Conservation (phyloP, 2,329 filamentous ascomycete species). For the Sclerotinia nivalis region DNA sequence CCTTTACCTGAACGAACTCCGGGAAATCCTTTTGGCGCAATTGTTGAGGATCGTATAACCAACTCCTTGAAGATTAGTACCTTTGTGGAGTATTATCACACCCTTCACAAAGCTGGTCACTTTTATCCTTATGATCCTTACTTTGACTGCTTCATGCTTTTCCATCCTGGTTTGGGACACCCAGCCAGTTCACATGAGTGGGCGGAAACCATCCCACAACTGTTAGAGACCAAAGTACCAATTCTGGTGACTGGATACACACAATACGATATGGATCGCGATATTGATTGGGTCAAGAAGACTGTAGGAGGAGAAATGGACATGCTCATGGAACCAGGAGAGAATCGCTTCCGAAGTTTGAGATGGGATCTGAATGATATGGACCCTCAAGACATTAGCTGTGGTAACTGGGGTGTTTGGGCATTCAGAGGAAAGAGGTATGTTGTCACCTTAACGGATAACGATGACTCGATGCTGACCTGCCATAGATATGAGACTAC, state of each 20-base stretch:
- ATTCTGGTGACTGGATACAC: constrained; percentile 96
- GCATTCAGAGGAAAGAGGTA: constrained; percentile 96
- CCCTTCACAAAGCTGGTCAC: constrained; percentile 83
- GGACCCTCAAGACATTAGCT: constrained; percentile 90
- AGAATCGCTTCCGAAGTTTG: constrained; percentile 91
- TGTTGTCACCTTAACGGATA: constrained; percentile 34
- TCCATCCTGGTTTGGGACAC: constrained; percentile 95
- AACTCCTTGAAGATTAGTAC: constrained; percentile 95
- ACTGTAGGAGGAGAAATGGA: constrained; percentile 90
- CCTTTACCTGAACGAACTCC: constrained; percentile 84
- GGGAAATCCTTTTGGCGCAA: constrained; percentile 86
- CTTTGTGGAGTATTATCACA: constrained; percentile 98
- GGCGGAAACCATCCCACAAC: constrained; percentile 82
- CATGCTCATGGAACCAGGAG: constrained; percentile 83
- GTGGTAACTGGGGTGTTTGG: constrained; percentile 97
- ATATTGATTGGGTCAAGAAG: constrained; percentile 85
- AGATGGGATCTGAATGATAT: constrained; percentile 97
- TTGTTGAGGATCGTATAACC: constrained; percentile 88
- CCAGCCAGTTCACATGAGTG: constrained; percentile 92
- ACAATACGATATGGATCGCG: constrained; percentile 89
- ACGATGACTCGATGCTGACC: constrained; percentile 23
- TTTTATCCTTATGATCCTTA: constrained; percentile 97
- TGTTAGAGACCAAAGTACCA: constrained; percentile 93
- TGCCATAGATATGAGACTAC: constrained; percentile 41
- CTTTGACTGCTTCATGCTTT: constrained; percentile 95